Evolutionary conservation across 306 rosid species (phyloP).

Genomic region (Arachis stenosperma): DNA sequence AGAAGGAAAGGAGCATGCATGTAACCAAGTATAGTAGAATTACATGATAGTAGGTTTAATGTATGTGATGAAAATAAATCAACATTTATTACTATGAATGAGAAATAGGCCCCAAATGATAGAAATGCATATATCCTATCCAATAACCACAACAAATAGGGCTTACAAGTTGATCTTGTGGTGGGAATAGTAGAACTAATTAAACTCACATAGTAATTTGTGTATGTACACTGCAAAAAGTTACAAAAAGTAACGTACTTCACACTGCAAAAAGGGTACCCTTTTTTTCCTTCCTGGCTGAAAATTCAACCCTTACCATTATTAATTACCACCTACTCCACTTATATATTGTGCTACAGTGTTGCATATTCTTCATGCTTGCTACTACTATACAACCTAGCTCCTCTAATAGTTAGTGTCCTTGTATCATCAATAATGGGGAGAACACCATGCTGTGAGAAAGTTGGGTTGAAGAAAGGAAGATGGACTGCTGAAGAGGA

Average conservation of each 20-base stretch:
- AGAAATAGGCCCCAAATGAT: constrained; percentile 4
- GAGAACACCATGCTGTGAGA: constrained; percentile 85
- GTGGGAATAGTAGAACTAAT: not conserved
- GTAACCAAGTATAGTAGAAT: not conserved
- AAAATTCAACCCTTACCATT: constrained; percentile 1
- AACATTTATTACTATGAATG: constrained; percentile 40
- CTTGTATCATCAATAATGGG: constrained; percentile 48
- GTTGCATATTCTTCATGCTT: not conserved
- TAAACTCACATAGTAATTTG: not conserved
- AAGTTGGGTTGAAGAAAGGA: constrained; percentile 77
- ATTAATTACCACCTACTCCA: not conserved
- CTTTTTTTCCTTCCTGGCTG: not conserved
- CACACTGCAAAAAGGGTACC: constrained; percentile 10
- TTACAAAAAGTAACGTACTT: not conserved
- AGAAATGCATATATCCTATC: not conserved
- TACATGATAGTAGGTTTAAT: constrained; percentile 38
- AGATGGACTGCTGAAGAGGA: constrained; percentile 95
- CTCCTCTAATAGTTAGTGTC: no score
- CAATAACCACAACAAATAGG: constrained; percentile 8
- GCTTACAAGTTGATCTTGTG: constrained; percentile 32
- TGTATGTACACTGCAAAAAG: not conserved
- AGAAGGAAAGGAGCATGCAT: no score
- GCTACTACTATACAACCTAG: no score
- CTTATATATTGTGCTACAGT: constrained; percentile 38
- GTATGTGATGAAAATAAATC: constrained; percentile 30